phyloP scores from a whole-genome alignment of 164 flowering plant genomes.

The Aristolochia contorta region DNA sequence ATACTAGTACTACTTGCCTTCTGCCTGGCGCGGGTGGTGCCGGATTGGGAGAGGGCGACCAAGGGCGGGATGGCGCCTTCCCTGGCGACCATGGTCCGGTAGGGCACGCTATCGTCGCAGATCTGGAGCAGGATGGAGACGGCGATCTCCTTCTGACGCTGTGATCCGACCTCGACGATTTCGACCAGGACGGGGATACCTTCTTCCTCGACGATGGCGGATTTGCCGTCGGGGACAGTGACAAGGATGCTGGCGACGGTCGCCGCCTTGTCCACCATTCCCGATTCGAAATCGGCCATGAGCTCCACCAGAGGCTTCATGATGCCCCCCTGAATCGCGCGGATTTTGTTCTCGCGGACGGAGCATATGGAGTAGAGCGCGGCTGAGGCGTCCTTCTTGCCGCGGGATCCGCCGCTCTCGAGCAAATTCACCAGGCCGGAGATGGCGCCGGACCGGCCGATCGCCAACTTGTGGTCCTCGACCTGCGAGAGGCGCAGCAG shows the following conservation, averaged over 20 bases:
- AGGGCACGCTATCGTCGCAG: conserved; percentile 48
- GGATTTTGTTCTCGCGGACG: conserved; percentile 56
- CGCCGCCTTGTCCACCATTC: conserved; percentile 89
- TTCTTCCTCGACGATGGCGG: conserved; percentile 68
- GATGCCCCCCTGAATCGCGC: conserved; percentile 59
- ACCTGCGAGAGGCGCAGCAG: conserved; percentile 62
- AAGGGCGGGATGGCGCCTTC: conserved; percentile 92
- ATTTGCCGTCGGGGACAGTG: conserved; percentile 38
- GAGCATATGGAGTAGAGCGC: conserved; percentile 69
- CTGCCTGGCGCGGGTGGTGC: conserved; percentile 61
- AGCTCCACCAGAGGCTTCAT: conserved; percentile 70
- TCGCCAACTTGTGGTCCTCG: conserved; percentile 50
- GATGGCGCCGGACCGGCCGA: conserved; percentile 88
- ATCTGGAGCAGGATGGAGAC: conserved; percentile 47
- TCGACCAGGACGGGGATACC: conserved; percentile 90
- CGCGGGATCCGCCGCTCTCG: conserved; percentile 52
- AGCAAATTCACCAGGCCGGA: conserved; percentile 56
- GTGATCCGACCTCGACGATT: conserved; percentile 71
- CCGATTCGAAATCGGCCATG: conserved; percentile 76
- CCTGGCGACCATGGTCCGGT: conserved; percentile 71
- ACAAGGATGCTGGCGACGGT: conserved; percentile 47
- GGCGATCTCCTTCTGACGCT: conserved; percentile 76
- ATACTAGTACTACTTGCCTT: conserved; percentile 36
- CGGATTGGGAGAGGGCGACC: conserved; percentile 71
- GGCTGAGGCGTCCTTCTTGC: conserved; percentile 81